These are phyloP conservation scores for Trichocladium uniseriatum DNA, from an alignment of 495 filamentous ascomycete species.

Conservation along the genomic window DNA sequence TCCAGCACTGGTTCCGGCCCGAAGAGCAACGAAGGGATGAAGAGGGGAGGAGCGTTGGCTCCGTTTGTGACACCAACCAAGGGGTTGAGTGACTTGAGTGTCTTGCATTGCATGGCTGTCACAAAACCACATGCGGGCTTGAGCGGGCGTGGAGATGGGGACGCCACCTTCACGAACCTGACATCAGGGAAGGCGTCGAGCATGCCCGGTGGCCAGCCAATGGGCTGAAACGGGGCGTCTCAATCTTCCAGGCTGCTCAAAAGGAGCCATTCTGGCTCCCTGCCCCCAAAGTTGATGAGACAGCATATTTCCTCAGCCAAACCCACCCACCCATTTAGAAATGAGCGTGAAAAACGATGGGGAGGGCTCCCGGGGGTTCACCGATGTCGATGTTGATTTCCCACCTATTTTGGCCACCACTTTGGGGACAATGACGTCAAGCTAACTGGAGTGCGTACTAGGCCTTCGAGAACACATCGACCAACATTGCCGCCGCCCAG, in stretches of 20 bases:
- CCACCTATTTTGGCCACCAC: not conserved
- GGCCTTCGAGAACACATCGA: slow-evolving; percentile 99
- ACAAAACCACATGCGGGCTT: not conserved
- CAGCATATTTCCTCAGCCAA: not conserved
- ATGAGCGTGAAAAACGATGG: not conserved
- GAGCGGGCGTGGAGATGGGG: not conserved
- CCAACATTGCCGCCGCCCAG: slow-evolving; percentile 92
- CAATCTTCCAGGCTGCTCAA: not conserved
- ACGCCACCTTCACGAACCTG: not conserved
- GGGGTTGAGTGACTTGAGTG: slow-evolving; percentile 1
- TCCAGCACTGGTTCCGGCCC: not conserved
- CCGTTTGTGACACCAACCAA: not conserved
- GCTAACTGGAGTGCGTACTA: slow-evolving; percentile 30
- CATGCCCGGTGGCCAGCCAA: not conserved
- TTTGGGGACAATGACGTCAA: slow-evolving; percentile 4
- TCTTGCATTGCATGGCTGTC: slow-evolving; percentile 3
- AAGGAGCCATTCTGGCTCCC: not conserved
- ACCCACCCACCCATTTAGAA: not conserved
- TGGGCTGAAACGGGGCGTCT: not conserved
- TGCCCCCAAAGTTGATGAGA: not conserved
- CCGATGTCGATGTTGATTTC: slow-evolving; percentile 4
- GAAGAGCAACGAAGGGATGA: not conserved
- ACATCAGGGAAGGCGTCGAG: not conserved
- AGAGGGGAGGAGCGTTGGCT: not conserved
- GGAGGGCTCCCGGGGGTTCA: not conserved